These are phyloP conservation scores for Amanita jacksonii DNA, from an alignment of 768 basidiomycete genomes.

Conservation along the genomic window DNA sequence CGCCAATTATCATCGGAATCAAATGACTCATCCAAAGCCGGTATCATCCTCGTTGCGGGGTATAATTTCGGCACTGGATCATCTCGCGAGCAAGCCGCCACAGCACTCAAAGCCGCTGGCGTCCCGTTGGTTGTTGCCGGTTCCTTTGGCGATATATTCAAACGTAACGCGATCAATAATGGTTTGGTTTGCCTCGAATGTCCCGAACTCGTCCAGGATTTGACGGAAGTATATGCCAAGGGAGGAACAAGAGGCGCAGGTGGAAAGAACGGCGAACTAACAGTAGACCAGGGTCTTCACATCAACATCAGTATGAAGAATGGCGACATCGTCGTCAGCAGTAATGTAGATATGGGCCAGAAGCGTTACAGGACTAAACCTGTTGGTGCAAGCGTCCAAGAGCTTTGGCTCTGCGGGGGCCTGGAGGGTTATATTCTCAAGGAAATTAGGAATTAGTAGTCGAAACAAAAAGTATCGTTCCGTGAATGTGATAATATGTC, in stretches of 20 bases:
- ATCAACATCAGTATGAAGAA: conserved; percentile 60
- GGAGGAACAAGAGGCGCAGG: conserved; percentile 72
- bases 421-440: conserved; percentile 88
- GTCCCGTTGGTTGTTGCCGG: conserved; percentile 93
- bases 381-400: conserved; percentile 92
- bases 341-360: conserved; percentile 31
- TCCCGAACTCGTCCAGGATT: conserved; percentile 78
- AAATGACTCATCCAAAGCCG: conserved; percentile 32
- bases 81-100: conserved; percentile 96
- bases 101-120: conserved; percentile 90
- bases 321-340: conserved; percentile 54
- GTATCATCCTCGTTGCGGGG: conserved; percentile 80
- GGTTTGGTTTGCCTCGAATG: conserved; percentile 92
- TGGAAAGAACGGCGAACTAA: conserved; percentile 73
- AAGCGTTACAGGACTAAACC: conserved; percentile 54
- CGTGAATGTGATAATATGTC: background rate
- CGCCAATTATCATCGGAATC: conserved; percentile 14
- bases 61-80: conserved; percentile 99
- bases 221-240: conserved; percentile 67
- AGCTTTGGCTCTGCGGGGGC: conserved; percentile 93
- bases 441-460: conserved; percentile 30
- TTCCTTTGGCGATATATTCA: conserved; percentile 98
- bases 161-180: conserved; percentile 98
- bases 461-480: background rate
- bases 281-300: conserved; percentile 62